A percentile compares a stretch with the other conserved stretches of the same genome.
phyloP scores from a whole-genome alignment of 2,329 filamentous ascomycete species.

The Zelopaecilomyces penicillatus region DNA sequence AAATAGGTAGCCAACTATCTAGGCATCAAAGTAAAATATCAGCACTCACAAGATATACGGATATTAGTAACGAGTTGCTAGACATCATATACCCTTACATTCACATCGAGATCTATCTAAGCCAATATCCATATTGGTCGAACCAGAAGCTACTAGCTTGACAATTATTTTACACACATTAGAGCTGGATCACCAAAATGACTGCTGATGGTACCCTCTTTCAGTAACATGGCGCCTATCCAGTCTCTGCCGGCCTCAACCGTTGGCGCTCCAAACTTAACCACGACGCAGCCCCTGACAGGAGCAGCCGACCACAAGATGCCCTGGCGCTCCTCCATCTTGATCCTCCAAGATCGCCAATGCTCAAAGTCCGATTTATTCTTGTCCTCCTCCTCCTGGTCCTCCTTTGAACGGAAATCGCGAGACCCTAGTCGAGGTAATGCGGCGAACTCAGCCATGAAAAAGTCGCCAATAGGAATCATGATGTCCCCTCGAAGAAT shows the following conservation, averaged over 20 bases:
- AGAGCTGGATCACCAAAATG: slow-evolving; percentile 75
- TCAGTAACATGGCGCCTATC: slow-evolving; percentile 65
- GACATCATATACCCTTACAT: no score
- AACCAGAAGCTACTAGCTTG: no score
- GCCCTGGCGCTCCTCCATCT: slow-evolving; percentile 48
- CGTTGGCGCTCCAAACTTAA: slow-evolving; percentile 80
- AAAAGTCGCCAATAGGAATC: slow-evolving; percentile 58
- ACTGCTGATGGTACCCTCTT: slow-evolving; percentile 62
- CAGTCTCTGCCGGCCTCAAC: slow-evolving; percentile 76
- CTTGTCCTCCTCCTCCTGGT: slow-evolving; percentile 29
- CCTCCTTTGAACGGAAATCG: slow-evolving; percentile 58
- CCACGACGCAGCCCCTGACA: slow-evolving; percentile 74
- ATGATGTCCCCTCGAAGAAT: slow-evolving; percentile 70
- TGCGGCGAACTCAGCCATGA: slow-evolving; percentile 68
- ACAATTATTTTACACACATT: slow-evolving; percentile 57
- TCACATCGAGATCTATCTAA: no score
- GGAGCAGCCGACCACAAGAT: slow-evolving; percentile 76
- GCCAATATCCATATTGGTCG: no score
- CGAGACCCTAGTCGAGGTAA: slow-evolving; percentile 75
- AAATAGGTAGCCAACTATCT: no score
- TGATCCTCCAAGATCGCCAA: slow-evolving; percentile 49
- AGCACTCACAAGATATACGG: no score
- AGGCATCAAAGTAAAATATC: no score
- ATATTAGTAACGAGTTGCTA: no score
- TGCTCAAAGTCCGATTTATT: slow-evolving; percentile 33